Conservation (phyloP, 208 protist genomes). For the Trypanosoma avium region DNA sequence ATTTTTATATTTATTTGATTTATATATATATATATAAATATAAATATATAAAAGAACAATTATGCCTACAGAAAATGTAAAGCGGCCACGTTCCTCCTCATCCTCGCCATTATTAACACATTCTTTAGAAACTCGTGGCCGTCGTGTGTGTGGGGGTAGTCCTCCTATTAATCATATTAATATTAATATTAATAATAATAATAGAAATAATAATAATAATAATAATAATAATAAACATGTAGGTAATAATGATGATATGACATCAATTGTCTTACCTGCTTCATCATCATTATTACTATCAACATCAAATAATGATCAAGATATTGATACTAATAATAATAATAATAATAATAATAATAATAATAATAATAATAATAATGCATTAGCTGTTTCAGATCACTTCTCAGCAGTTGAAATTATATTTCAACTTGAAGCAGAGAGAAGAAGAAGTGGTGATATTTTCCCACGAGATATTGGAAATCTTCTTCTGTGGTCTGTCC, state of each 20-base stretch:
- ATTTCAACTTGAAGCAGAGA: conserved; percentile 56
- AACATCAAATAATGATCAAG: background rate
- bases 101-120: too few species aligned
- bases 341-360: background rate
- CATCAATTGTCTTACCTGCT: too few species aligned
- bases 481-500: conserved; percentile 76
- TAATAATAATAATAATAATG: background rate
- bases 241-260: background rate
- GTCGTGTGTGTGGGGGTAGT: too few species aligned
- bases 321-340: background rate
- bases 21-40: too few species aligned
- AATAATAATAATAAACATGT: background rate
- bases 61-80: too few species aligned
- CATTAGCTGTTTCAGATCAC: conserved; percentile 11
- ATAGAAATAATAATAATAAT: background rate
- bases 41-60: too few species aligned
- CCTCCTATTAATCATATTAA: background rate
- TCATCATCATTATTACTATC: too few species aligned
- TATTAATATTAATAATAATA: background rate
- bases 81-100: too few species aligned
- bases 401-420: conserved; percentile 58
- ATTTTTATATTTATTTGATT: background rate
- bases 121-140: too few species aligned
- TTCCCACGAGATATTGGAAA: conserved; percentile 72
- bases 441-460: conserved; percentile 26